phyloP scores from a whole-genome alignment of 352 stramenopile species.

The Pythium graminicola region DNA sequence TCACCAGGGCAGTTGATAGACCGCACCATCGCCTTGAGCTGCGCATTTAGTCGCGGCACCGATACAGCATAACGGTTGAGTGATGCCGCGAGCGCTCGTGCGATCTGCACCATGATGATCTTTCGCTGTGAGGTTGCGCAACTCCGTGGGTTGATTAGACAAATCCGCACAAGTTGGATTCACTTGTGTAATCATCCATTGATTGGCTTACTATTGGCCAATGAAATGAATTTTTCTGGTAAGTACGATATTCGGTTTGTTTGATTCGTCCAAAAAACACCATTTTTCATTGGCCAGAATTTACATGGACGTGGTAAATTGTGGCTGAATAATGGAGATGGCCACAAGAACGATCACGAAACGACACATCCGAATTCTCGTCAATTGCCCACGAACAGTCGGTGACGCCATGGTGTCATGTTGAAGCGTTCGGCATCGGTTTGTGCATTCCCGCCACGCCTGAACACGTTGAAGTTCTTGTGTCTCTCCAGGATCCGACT shows the following conservation, averaged over 20 bases:
- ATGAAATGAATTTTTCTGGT: background rate
- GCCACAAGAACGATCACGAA: constrained; percentile 26
- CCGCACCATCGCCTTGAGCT: constrained; percentile 67
- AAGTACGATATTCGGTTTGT: background rate
- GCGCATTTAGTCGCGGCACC: constrained; percentile 40
- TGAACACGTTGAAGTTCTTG: constrained; percentile 23
- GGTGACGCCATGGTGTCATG: constrained; percentile 21
- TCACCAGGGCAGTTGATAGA: constrained; percentile 50
- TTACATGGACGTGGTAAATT: background rate
- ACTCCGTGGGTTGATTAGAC: too few species aligned
- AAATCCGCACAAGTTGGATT: too few species aligned
- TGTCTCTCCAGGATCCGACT: background rate
- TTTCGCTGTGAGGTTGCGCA: constrained; percentile 6
- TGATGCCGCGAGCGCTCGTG: constrained; percentile 38
- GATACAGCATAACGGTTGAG: constrained; percentile 34
- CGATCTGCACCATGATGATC: constrained; percentile 46
- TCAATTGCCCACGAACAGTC: constrained; percentile 8
- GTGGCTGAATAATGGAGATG: too few species aligned
- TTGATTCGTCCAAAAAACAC: background rate
- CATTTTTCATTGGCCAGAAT: background rate
- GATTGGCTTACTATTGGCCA: background rate
- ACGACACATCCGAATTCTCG: constrained; percentile 23
- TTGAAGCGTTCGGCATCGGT: constrained; percentile 9
- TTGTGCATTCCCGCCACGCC: constrained; percentile 20
- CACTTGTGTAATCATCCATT: background rate